Conservation (phyloP, 352 stramenopile species). For the Halophytophthora polymorphica region DNA sequence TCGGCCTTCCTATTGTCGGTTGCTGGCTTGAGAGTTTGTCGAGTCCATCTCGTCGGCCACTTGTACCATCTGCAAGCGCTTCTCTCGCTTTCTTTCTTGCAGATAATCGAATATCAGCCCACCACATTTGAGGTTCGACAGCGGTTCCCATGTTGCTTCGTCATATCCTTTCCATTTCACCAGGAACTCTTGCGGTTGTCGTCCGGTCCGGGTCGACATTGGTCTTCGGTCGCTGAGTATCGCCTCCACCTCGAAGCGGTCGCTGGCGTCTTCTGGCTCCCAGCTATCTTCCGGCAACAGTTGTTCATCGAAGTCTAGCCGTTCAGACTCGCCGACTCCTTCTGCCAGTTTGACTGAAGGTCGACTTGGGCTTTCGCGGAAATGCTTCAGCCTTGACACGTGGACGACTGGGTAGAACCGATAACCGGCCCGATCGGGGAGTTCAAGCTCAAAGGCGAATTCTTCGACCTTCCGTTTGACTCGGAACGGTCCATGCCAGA, state of each 20-base stretch:
- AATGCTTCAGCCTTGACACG: neutral
- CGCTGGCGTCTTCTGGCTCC: neutral
- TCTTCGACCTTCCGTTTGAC: constrained; percentile 1
- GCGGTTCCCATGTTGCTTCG: neutral
- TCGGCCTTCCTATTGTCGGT: too few relatives aligned
- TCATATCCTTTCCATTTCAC: constrained; percentile 7
- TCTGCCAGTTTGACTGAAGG: neutral
- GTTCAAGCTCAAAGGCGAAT: constrained; percentile 1
- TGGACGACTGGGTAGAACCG: constrained; percentile 4
- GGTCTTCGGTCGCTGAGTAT: constrained; percentile 2
- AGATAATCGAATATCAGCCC: too few relatives aligned
- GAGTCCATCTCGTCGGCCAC: too few relatives aligned
- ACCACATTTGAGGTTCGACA: too few relatives aligned
- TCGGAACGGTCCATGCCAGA: constrained; percentile 1
- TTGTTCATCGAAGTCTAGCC: constrained; percentile 1
- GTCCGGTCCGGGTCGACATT: constrained; percentile 1
- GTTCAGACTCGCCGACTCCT: neutral
- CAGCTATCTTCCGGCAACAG: constrained; percentile 2
- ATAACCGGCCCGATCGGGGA: neutral
- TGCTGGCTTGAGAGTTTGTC: too few relatives aligned
- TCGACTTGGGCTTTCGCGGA: neutral
- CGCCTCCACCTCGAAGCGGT: neutral
- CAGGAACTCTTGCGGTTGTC: constrained; percentile 1
- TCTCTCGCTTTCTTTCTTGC: too few relatives aligned
- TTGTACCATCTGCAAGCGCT: too few relatives aligned